These are phyloP conservation scores for Syzygium malaccense DNA, from an alignment of 441 rosid genomes.

Conservation along the genomic window DNA sequence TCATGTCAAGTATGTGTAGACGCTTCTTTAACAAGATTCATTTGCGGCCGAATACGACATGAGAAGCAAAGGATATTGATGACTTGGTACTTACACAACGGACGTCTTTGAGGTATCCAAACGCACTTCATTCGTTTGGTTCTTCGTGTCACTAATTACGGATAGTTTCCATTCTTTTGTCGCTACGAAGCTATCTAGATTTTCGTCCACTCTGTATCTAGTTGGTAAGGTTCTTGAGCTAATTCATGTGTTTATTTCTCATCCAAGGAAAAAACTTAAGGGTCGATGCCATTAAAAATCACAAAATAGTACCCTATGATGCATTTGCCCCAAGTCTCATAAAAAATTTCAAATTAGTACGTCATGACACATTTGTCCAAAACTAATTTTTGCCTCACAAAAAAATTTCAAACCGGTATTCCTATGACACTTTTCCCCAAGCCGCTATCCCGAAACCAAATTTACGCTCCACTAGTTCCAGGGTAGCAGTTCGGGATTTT, in stretches of 20 bases:
- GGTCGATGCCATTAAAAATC: background rate
- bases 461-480: fast-evolving
- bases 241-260: background rate
- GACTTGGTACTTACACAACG: background rate
- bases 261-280: background rate
- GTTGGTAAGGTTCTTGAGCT: background rate
- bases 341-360: fast-evolving
- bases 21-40: background rate
- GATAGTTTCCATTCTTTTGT: background rate
- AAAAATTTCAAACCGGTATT: fast-evolving
- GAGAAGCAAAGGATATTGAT: background rate
- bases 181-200: background rate
- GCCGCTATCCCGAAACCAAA: fast-evolving
- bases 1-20: background rate
- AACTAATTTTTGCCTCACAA: background rate
- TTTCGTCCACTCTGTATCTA: background rate
- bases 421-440: fast-evolving
- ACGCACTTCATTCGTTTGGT: fast-evolving
- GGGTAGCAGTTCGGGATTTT: background rate
- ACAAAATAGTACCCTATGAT: background rate
- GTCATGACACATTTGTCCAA: background rate
- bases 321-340: fast-evolving
- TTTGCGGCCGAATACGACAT: background rate
- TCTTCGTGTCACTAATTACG: fast-evolving
- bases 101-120: background rate